Evolutionary conservation across 2,329 filamentous ascomycete species (phyloP).

Genomic region (Tolypocladium nubicola): DNA sequence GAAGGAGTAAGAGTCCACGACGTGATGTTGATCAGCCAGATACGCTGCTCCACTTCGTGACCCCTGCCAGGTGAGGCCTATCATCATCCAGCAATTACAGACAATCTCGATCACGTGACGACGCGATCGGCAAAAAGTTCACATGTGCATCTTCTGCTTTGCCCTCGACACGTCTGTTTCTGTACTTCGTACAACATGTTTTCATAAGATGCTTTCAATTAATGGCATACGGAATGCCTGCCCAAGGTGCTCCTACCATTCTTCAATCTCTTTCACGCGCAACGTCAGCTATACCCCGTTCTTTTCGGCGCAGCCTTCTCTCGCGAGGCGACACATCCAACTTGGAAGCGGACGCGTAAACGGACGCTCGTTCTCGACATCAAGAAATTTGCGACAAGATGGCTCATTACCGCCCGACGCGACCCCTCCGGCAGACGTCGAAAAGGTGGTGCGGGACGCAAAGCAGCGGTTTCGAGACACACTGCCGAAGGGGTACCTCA

Average conservation of each 20-base stretch:
- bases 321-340: neutral
- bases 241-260: constrained; percentile 13
- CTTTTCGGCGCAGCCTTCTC: neutral
- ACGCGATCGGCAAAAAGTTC: constrained; percentile 13
- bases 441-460: constrained; percentile 57
- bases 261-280: constrained; percentile 6
- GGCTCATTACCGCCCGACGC: neutral
- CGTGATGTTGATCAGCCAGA: neutral
- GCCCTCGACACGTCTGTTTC: constrained; percentile 1
- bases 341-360: neutral
- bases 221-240: constrained; percentile 22
- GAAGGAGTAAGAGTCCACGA: too few relatives aligned
- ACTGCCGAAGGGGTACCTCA: constrained; percentile 62
- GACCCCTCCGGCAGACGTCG: constrained; percentile 29
- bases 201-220: constrained; percentile 22
- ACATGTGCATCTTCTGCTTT: constrained; percentile 3
- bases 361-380: constrained; percentile 19
- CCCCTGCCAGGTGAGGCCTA: constrained; percentile 1
- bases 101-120: constrained; percentile 17
- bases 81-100: constrained; percentile 6
- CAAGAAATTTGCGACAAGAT: constrained; percentile 13
- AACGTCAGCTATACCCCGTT: constrained; percentile 2
- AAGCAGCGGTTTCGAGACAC: constrained; percentile 68
- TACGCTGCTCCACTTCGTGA: neutral
- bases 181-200: constrained; percentile 10